These are phyloP conservation scores for Cenococcum geophilum DNA, from an alignment of 495 filamentous ascomycete genomes.

Conservation along the genomic window DNA sequence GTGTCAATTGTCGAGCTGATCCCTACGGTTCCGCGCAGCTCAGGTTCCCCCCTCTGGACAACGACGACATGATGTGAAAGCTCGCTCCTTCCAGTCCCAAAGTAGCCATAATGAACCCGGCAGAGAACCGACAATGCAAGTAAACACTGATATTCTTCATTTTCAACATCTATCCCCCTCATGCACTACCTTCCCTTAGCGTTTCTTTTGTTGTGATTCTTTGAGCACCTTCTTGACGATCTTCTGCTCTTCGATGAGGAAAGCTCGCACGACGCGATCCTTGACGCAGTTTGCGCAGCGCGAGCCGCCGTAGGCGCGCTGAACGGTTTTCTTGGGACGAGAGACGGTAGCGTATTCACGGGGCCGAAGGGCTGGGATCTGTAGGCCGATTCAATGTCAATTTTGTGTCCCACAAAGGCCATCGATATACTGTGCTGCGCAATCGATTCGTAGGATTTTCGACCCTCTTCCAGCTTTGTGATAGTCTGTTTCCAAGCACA, in stretches of 20 bases:
- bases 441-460: neutral
- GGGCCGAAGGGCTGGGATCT: constrained; percentile 95
- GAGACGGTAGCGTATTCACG: constrained; percentile 95
- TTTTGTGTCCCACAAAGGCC: too few species aligned
- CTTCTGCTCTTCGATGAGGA: constrained; percentile 99
- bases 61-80: neutral
- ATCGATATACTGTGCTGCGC: too few species aligned
- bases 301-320: constrained; percentile 91
- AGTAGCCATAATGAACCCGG: constrained; percentile 9
- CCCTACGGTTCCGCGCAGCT: neutral
- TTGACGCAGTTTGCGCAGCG: constrained; percentile 98
- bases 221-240: constrained; percentile 99
- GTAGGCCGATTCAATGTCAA: constrained; percentile 7
- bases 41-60: constrained; percentile 5
- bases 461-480: too few species aligned
- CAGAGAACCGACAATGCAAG: constrained; percentile 30
- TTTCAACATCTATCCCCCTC: constrained; percentile 13
- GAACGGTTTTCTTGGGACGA: constrained; percentile 97
- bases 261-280: constrained; percentile 92
- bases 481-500: too few species aligned
- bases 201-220: constrained; percentile 86
- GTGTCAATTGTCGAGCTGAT: constrained; percentile 6
- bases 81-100: constrained; percentile 1
- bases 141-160: constrained; percentile 25
- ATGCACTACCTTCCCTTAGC: constrained; percentile 30